Evolutionary conservation across 2,329 filamentous ascomycete species (phyloP).

Genomic region (Clonostachys rhizophaga): DNA sequence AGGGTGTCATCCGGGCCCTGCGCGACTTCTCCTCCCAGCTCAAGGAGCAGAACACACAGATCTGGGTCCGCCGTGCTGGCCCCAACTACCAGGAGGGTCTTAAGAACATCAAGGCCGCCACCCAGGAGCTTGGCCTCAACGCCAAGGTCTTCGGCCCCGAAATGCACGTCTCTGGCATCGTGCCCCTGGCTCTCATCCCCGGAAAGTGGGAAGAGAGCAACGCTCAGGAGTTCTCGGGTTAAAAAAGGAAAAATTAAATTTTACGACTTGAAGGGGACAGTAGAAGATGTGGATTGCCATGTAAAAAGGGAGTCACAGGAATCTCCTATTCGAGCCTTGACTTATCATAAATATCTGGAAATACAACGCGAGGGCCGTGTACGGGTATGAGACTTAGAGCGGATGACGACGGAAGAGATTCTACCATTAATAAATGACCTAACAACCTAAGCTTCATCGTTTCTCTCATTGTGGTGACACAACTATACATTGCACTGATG

Average conservation of each 20-base stretch:
- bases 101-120: constrained; percentile 98
- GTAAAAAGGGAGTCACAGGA: neutral
- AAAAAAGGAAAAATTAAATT: constrained; percentile 13
- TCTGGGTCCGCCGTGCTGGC: constrained; percentile 84
- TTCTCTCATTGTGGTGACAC: no score
- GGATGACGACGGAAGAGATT: constrained; percentile 1
- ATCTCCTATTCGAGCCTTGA: neutral
- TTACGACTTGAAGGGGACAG: neutral
- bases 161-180: constrained; percentile 98
- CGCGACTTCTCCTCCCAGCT: constrained; percentile 83
- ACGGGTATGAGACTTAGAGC: constrained; percentile 4
- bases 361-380: neutral
- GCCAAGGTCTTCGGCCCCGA: constrained; percentile 64
- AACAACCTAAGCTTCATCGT: no score
- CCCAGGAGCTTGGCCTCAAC: constrained; percentile 81
- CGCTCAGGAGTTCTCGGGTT: constrained; percentile 56
- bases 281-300: constrained; percentile 1
- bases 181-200: constrained; percentile 78
- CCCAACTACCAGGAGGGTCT: constrained; percentile 99
- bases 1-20: constrained; percentile 96
- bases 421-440: no score
- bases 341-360: neutral
- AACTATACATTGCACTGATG: no score
- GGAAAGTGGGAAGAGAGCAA: constrained; percentile 60
- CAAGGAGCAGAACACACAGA: constrained; percentile 94